Evolutionary conservation across 169 alveolate species (phyloP).

Genomic region (Plasmodium relictum): DNA sequence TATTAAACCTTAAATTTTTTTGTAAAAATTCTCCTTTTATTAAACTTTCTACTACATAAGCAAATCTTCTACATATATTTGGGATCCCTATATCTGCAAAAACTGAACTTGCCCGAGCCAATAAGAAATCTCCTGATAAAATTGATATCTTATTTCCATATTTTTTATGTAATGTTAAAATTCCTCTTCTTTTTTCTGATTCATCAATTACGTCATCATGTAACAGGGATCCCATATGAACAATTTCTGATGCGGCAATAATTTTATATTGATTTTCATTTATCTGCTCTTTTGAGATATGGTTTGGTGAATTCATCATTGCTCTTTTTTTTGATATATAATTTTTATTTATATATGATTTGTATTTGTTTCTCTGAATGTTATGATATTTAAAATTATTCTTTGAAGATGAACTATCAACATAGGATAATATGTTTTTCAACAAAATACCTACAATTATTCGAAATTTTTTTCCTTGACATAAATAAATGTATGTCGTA

Average conservation of each 20-base stretch:
- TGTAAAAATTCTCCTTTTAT: constrained; percentile 80
- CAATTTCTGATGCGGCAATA: constrained; percentile 84
- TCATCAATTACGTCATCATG: constrained; percentile 91
- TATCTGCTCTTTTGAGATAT: constrained; percentile 30
- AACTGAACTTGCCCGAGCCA: constrained; percentile 78
- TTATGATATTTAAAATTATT: constrained; percentile 37
- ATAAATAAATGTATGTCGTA: constrained; percentile 56
- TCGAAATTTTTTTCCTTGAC: constrained; percentile 68
- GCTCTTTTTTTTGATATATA: constrained; percentile 5
- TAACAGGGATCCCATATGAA: constrained; percentile 87
- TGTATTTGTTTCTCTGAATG: constrained; percentile 24
- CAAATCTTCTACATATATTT: constrained; percentile 71
- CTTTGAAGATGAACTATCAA: constrained; percentile 37
- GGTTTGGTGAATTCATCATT: constrained; percentile 4
- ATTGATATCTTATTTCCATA: constrained; percentile 85
- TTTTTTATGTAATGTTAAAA: constrained; percentile 81
- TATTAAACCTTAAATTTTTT: constrained; percentile 16
- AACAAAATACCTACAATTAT: constrained; percentile 50
- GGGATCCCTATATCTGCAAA: constrained; percentile 79
- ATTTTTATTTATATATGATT: constrained; percentile 16
- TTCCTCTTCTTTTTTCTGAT: constrained; percentile 84
- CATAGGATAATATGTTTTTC: constrained; percentile 37
- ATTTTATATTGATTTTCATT: constrained; percentile 58
- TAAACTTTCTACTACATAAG: constrained; percentile 83
- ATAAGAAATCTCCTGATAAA: constrained; percentile 86